These are phyloP conservation scores for Pseudocercospora musae DNA, from an alignment of 2,329 filamentous ascomycete genomes.

Conservation along the genomic window DNA sequence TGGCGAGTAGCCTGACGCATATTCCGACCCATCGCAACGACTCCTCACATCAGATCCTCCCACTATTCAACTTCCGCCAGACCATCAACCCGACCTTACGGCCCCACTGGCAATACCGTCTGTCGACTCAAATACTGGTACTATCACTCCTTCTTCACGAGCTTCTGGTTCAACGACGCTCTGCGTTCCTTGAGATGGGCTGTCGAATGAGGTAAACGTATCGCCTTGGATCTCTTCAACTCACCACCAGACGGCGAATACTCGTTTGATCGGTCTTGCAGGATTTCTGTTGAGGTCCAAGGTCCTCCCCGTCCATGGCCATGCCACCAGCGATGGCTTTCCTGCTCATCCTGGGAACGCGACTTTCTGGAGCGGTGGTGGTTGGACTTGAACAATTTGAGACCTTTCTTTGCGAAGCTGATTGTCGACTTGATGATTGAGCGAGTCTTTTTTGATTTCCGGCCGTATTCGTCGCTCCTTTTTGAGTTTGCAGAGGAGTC, in stretches of 20 bases:
- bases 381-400: not conserved
- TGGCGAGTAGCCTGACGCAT: too few relatives aligned
- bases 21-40: not conserved
- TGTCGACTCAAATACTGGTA: not conserved
- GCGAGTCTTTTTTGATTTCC: not conserved
- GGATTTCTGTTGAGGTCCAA: not conserved
- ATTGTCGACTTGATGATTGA: not conserved
- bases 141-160: not conserved
- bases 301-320: not conserved
- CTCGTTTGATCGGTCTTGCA: not conserved
- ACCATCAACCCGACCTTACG: not conserved
- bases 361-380: too few relatives aligned
- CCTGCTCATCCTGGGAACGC: too few relatives aligned
- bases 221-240: not conserved
- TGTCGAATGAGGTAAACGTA: not conserved
- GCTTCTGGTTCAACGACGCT: not conserved
- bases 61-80: not conserved
- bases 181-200: not conserved
- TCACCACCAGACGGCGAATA: not conserved
- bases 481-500: not conserved
- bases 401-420: not conserved
- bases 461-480: not conserved
- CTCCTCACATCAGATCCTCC: not conserved
- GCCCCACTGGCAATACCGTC: not conserved
- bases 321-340: too few relatives aligned